Evolutionary conservation across 305 asterid genomes (phyloP).

Genomic region (Fraxinus sp.): DNA sequence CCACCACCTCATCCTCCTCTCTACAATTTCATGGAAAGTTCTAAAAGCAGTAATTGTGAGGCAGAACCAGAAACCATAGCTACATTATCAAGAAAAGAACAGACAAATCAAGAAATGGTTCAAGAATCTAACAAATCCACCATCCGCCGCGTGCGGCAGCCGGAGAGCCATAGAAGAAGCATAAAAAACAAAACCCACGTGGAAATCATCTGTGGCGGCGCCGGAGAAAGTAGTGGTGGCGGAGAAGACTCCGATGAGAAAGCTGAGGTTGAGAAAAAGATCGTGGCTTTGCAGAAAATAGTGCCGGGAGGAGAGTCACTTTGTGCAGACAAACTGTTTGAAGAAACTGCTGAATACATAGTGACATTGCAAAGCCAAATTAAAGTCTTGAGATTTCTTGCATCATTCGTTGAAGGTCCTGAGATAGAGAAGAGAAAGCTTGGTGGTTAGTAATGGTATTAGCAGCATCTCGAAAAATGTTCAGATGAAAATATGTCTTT

Average conservation of each 20-base stretch:
- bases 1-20: not conserved
- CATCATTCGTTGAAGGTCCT: slow-evolving; percentile 41
- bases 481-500: not conserved
- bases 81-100: slow-evolving; percentile 32
- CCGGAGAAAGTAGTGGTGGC: not conserved
- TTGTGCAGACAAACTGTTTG: slow-evolving; percentile 41
- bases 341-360: slow-evolving; percentile 67
- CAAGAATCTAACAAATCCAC: slow-evolving; percentile 20
- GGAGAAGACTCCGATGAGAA: slow-evolving; percentile 29
- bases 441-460: slow-evolving; percentile 33
- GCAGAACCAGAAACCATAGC: slow-evolving; percentile 16
- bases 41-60: not conserved
- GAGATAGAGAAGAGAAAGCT: slow-evolving; percentile 38
- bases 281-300: slow-evolving; percentile 47
- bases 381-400: slow-evolving; percentile 50
- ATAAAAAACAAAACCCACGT: slow-evolving; percentile 25
- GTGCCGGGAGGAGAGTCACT: slow-evolving; percentile 68
- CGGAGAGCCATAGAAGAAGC: slow-evolving; percentile 24
- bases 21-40: slow-evolving; percentile 31
- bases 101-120: slow-evolving; percentile 18
- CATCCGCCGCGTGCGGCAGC: slow-evolving; percentile 22
- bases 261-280: slow-evolving; percentile 49
- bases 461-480: not conserved
- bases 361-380: slow-evolving; percentile 47
- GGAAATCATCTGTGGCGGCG: slow-evolving; percentile 15